Base-by-base conservation (phyloP, 495 filamentous ascomycete genomes). In the Aspergillus leporis region DNA sequence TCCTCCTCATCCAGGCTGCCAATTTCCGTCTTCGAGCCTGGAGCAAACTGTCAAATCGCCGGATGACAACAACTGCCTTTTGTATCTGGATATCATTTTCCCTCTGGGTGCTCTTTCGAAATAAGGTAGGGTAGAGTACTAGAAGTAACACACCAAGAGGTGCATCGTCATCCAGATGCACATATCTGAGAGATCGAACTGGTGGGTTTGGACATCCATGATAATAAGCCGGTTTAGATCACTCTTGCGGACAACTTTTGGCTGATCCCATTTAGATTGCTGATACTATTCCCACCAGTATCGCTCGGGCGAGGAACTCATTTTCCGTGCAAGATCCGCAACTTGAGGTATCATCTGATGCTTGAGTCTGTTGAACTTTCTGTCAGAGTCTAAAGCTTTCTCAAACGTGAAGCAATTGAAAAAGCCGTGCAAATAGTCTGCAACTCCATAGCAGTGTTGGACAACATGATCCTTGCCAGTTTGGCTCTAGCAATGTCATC, bases 31-130 rank as follows among this genome's bases (percentile, higher is more conserved):
- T n/a, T n/a, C n/a, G n/a, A n/a, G n/a, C n/a, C n/a, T n/a, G 6
- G 6, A 6, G 25, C 6, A 3, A 6, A 28, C 6, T 6, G 25
- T 28, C 25, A 6, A 3, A 28, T 3, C 25, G 3, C 25, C 5
- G 48, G 13, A 56, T 38, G 18, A 58, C 30, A 41, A 58, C 41
- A 13, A 41, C 34, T 28, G 55, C 46, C 30, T 58, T 58, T 23
- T 48, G 8, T 23, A 57, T 57, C 47, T 13, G 19, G 14, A 51
- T 25, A 9, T 51, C 1, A 14, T 2, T 7, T 4, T 45, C 6
- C 0, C 21, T n/a, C 12, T 21, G 0, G 18, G 18, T n/a, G n/a
- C 53, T 38, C 14, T 10, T 4, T 6, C 55, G 46, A 41, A 28
- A 40, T 12, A 58, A n/a, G 4, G 46, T 47, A 16, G 55, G 47